Evolutionary conservation across 2,329 filamentous ascomycete genomes (phyloP), one percentile per base, ranked within the genome.

Genomic region (Fusarium veterinarium): DNA sequence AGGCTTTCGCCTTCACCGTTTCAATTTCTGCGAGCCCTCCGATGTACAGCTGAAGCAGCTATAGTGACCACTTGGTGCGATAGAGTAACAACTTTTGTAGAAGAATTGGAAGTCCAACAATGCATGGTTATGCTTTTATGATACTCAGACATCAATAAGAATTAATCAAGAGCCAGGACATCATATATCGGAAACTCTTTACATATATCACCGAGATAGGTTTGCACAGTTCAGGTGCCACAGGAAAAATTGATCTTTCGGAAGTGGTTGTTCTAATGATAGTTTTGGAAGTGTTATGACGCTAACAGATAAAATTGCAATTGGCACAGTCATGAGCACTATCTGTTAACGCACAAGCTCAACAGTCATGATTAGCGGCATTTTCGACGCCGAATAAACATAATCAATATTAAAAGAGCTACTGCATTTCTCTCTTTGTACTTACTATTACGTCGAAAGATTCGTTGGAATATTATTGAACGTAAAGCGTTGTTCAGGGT

Each of bases 241-340:
- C 0, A 0, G 4, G 2, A 20, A 14, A 10, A 10, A 6, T 2
- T 3, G 1, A 3, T 2, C 11, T 28, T 20, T 2, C 3, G 16
- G 28, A 6, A 5, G 4, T 12, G 17, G 42, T 20, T 28, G 23
- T 6, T 9, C 20, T 5, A 7, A 3, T 20, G 23, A 25, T 4
- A 25, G 23, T 4, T 25, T 25, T 25, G 23, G 23, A 25, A 25
- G 23, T 25, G 23, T 25, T 25, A 25, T 25, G 23, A 25, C 23
- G 23, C 23, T 25, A 25, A 25, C 23, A 25, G 8, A 13, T 33
- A 23, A 19, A 3, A 19, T 19, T 2, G 1, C 3, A 9, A 9
- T 13, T 7, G 4, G 11, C 14, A 10, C 3, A 23, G 8, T 8
- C 3, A 19, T 8, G 4, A 23, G 30, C 6, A 33, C 7, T 33